Percentiles rank a stretch among this genome's conserved stretches.
These are phyloP conservation scores for Phtheirospermum japonicum DNA, from an alignment of 257 asterid genomes.

Conservation along the genomic window DNA sequence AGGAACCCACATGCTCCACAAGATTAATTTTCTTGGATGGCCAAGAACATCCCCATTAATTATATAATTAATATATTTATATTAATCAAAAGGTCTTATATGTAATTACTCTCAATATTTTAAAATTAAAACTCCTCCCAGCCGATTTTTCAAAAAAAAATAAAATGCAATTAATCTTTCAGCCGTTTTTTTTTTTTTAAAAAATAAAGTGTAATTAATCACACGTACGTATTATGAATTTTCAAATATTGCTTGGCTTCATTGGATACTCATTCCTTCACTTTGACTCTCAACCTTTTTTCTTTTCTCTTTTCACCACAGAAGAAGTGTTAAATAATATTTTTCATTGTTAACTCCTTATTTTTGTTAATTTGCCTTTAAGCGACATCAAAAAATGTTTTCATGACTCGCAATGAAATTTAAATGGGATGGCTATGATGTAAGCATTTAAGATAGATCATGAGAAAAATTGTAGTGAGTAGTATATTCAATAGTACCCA, in stretches of 20 bases:
- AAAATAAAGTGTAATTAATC: too few relatives aligned
- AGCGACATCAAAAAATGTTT: slow-evolving; percentile 6
- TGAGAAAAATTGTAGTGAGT: not conserved
- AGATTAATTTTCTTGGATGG: too few relatives aligned
- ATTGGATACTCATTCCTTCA: not conserved
- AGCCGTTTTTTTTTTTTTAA: not conserved
- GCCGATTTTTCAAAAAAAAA: too few relatives aligned
- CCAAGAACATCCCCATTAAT: too few relatives aligned
- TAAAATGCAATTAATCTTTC: too few relatives aligned
- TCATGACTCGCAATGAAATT: slow-evolving; percentile 9
- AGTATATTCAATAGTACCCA: not conserved
- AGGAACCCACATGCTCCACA: slow-evolving; percentile 19
- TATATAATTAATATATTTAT: too few relatives aligned
- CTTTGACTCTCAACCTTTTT: not conserved
- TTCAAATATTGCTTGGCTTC: not conserved
- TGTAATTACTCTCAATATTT: too few relatives aligned
- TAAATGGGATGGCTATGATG: not conserved
- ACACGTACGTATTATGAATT: not conserved
- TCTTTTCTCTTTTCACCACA: not conserved
- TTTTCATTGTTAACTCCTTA: slow-evolving; percentile 1
- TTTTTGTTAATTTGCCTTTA: not conserved
- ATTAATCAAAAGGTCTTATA: too few relatives aligned
- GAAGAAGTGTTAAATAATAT: not conserved
- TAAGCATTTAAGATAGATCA: too few relatives aligned
- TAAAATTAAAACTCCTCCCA: too few relatives aligned